Evolutionary conservation across 805 yeast genomes (phyloP), one percentile per base, ranked within the genome.

Genomic region (Nakazawaea wickerhamii): DNA sequence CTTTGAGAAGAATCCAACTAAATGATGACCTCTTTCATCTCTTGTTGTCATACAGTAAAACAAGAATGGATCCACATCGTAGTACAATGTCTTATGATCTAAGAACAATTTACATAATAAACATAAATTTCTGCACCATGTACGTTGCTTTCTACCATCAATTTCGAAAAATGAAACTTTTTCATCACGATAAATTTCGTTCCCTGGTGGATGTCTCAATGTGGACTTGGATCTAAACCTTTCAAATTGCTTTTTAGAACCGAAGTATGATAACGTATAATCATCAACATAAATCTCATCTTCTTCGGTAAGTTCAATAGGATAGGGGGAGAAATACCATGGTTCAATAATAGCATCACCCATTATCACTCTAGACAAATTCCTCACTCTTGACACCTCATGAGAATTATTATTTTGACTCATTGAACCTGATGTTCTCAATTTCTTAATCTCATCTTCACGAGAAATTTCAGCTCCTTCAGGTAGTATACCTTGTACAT

Each of bases 251-350:
- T 85, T 87, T 48, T 73, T 70, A 0, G 95, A 85, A 4, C 95
- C 93, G 64, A 87, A 93, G 63, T 87, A 93, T 46, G 86, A 79
- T 46, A 93, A 62, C 2, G 96, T 81, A 59, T 85, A 93, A 63
- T 90, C 98, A 63, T 96, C 93, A 36, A 93, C 84, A 59, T 84
- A 93, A 19, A 93, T 75, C 43, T 76, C 81, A 59, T 91, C 98
- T 50, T 84, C 93, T 54, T 93, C 98, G 0, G 97, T 88, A 43
- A 89, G 72, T 58, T 93, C 99, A 13, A 88, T 72, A 0, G 99
- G 99, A 60, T 93, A 93, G 1, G 99, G 98, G 1, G 96, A 85
- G 56, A 93, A 93, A 63, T 93, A 93, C 99, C 99, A 93, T 2
- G 99, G 99, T 60, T 93, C 99, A 41, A 93, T 88, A 52, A 85